Conservation (phyloP, 2,329 filamentous ascomycete genomes). For the Penicillium sclerotigenum region DNA sequence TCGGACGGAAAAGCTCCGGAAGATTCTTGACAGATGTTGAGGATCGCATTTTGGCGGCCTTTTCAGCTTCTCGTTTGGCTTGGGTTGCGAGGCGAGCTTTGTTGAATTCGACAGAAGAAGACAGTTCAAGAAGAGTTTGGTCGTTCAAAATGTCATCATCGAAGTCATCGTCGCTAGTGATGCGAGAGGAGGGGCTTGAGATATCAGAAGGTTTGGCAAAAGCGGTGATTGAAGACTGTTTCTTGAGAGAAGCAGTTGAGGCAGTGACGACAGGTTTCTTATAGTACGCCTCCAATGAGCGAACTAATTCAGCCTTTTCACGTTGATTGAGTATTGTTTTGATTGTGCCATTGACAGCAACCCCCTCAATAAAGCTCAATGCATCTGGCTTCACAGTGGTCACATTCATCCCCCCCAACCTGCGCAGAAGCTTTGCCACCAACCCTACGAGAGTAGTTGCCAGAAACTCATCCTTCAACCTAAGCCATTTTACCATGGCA, state of each 20-base stretch:
- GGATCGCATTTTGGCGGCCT: constrained; percentile 21
- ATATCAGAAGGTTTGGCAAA: constrained; percentile 38
- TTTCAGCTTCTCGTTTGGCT: constrained; percentile 29
- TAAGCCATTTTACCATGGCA: constrained; percentile 78
- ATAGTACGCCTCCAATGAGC: constrained; percentile 55
- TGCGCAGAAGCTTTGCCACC: constrained; percentile 76
- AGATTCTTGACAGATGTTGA: constrained; percentile 15
- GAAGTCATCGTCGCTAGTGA: constrained; percentile 40
- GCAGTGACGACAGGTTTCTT: constrained; percentile 45
- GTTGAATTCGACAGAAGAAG: constrained; percentile 43
- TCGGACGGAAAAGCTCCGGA: constrained; percentile 21
- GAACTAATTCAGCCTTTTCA: constrained; percentile 77
- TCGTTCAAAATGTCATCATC: constrained; percentile 40
- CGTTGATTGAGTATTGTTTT: constrained; percentile 76
- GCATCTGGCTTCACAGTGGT: constrained; percentile 63
- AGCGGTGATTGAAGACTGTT: constrained; percentile 43
- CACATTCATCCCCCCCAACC: constrained; percentile 74
- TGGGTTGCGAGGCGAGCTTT: constrained; percentile 36
- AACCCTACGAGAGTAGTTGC: constrained; percentile 77
- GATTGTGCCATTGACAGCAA: constrained; percentile 54
- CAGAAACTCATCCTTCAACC: constrained; percentile 82
- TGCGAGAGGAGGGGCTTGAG: constrained; percentile 35
- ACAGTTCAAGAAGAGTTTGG: constrained; percentile 40
- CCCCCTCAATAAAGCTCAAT: constrained; percentile 57
- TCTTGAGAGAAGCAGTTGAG: constrained; percentile 42